Evolutionary conservation across 257 asterid species (phyloP), one percentile per base, ranked within the genome.

Genomic region (Penstemon davidsonii): DNA sequence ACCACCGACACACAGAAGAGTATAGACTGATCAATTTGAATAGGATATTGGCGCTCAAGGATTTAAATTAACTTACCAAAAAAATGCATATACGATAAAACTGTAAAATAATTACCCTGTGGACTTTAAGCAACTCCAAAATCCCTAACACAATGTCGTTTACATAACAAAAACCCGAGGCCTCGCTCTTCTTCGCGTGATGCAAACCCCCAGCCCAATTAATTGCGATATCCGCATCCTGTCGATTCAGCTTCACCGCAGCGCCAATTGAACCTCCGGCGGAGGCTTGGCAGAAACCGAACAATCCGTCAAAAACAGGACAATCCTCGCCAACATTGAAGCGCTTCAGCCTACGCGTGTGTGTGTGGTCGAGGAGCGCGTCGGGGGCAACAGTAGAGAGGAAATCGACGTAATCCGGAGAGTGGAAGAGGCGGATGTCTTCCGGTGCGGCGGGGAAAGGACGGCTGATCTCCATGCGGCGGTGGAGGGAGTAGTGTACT

Each of bases 191-290:
- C 88, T 88, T 88, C 12, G 97, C 97, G 69, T 90, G 96, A 60
- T 90, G 97, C 72, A 90, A 74, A 3, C 97, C 97, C 60, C 97
- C 97, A 4, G 96, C 96, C 97, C 97, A 90, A 82, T 90, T 88
- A 54, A 90, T 85, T 4, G 96, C 96, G n/a, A 90, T 85, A 72
- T 88, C 97, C 33, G 96, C 94, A 25, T 86, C 92, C 73, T 80
- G 73, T 52, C 84, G 46, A 45, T 86, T 90, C 15, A 90, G 84
- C 76, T 84, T 90, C 47, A 82, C 95, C 53, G 95, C 97, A 9
- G 95, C 94, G 13, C 97, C 97, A 5, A 90, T 79, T 5, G 97
- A 88, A 3, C 97, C 95, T 6, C 97, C 96, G 9, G 92, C 88
- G 0, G 94, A 88, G 12, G 96, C 85, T 81, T 81, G 94, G n/a